Evolutionary conservation across 495 filamentous ascomycete genomes (phyloP).

Genomic region (Talaromyces thailandensis): DNA sequence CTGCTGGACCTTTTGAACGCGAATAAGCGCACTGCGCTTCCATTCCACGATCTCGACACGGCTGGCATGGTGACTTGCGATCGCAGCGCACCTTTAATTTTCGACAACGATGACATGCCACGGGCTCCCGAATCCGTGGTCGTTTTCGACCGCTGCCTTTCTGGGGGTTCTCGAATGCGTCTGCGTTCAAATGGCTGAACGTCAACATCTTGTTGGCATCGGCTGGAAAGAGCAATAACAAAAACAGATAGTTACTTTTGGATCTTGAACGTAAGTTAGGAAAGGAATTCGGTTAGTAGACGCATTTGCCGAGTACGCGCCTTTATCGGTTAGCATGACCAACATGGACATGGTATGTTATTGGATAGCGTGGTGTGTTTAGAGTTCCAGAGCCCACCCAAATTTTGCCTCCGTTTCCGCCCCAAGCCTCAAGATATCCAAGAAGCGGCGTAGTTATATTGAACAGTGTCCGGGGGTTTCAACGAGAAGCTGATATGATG

Average conservation of each 20-base stretch:
- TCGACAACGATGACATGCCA: conserved; percentile 14
- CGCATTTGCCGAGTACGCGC: neutral
- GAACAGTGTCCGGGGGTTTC: too few species aligned
- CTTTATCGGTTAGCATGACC: neutral
- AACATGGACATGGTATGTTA: neutral
- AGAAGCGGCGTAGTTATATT: too few species aligned
- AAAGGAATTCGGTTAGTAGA: neutral
- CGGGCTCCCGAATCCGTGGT: conserved; percentile 5
- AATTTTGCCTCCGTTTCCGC: too few species aligned
- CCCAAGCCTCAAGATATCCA: too few species aligned
- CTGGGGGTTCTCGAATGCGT: neutral
- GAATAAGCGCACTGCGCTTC: neutral
- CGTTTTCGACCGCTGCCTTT: neutral
- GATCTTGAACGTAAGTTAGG: neutral
- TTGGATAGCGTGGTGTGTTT: neutral
- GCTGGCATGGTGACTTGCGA: conserved; percentile 14
- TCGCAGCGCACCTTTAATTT: conserved; percentile 16
- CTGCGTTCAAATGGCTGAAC: neutral
- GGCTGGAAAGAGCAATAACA: neutral
- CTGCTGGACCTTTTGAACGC: neutral
- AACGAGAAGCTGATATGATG: too few species aligned
- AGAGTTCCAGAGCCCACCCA: too few species aligned
- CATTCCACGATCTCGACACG: neutral
- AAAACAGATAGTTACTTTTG: neutral
- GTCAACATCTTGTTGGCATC: neutral